Conservation (phyloP, 202 grass and related monocot genomes). For the Setaria viridis region DNA sequence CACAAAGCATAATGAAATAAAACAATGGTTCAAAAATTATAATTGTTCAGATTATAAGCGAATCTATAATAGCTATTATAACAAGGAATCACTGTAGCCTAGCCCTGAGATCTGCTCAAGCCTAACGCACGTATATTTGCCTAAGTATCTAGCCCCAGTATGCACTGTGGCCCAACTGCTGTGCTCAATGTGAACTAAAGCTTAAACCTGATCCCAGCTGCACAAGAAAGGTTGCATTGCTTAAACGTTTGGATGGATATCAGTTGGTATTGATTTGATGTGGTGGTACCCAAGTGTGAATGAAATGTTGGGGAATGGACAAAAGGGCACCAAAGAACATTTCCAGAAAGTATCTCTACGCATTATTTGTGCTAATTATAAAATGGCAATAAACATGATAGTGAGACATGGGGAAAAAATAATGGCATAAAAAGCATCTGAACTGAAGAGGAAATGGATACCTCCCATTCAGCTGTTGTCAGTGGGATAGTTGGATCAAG, state of each 20-base stretch:
- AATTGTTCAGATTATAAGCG: not conserved
- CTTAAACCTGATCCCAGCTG: not conserved
- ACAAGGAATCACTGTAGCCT: not conserved
- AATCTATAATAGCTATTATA: not conserved
- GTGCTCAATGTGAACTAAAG: not conserved
- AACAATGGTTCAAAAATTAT: not conserved
- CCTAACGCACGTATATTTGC: not conserved
- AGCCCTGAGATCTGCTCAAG: not conserved
- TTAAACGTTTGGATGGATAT: not conserved
- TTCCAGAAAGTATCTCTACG: not conserved
- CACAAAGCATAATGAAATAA: not conserved
- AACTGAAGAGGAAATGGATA: conserved; percentile 14
- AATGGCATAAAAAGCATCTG: conserved; percentile 15
- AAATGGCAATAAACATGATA: not conserved
- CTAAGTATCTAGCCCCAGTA: not conserved
- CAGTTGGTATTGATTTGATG: not conserved
- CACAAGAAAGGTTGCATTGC: not conserved
- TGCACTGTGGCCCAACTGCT: not conserved
- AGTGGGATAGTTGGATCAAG: conserved; percentile 91
- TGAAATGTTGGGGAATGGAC: not conserved
- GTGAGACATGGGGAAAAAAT: conserved; percentile 4
- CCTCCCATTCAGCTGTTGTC: conserved; percentile 91
- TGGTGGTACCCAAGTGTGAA: not conserved
- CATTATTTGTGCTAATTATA: not conserved
- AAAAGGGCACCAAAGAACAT: not conserved